Percentiles rank a stretch among this genome's conserved stretches.
Evolutionary conservation across 2,329 filamentous ascomycete species (phyloP).

Genomic region (Cytospora piceicola): DNA sequence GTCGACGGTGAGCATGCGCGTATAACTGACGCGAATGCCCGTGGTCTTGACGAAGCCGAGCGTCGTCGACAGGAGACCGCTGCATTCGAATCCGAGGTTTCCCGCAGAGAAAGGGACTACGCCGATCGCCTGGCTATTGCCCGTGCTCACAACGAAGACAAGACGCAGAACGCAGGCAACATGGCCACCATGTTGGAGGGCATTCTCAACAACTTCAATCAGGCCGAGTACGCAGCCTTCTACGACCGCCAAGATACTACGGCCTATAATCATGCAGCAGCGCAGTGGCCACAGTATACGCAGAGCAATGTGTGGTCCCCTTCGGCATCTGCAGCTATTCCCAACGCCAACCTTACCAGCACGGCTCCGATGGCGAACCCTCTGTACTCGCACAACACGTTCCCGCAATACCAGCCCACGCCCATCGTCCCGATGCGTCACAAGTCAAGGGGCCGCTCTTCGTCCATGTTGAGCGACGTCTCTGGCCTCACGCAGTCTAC

Average conservation of each 20-base stretch:
- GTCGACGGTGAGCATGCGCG: constrained; percentile 73
- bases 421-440: constrained; percentile 40
- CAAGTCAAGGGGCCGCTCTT: constrained; percentile 61
- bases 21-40: constrained; percentile 69
- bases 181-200: constrained; percentile 43
- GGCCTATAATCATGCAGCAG: constrained; percentile 28
- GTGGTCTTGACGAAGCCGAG: constrained; percentile 67
- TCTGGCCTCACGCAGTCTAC: constrained; percentile 70
- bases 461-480: constrained; percentile 68
- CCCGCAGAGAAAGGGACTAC: constrained; percentile 50
- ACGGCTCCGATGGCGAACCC: constrained; percentile 40
- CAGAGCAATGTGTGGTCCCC: constrained; percentile 30
- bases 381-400: constrained; percentile 42
- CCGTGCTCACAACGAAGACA: constrained; percentile 43
- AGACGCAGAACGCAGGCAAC: constrained; percentile 45
- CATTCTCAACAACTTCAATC: constrained; percentile 48
- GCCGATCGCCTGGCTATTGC: constrained; percentile 45
- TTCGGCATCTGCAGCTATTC: constrained; percentile 20
- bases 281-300: constrained; percentile 30
- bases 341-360: constrained; percentile 24
- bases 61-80: constrained; percentile 57
- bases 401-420: constrained; percentile 42
- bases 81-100: constrained; percentile 51
- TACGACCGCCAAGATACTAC: constrained; percentile 41
- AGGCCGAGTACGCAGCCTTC: constrained; percentile 43